These are phyloP conservation scores for Termitomyces titanicus DNA, from an alignment of 768 basidiomycete genomes.

Conservation along the genomic window DNA sequence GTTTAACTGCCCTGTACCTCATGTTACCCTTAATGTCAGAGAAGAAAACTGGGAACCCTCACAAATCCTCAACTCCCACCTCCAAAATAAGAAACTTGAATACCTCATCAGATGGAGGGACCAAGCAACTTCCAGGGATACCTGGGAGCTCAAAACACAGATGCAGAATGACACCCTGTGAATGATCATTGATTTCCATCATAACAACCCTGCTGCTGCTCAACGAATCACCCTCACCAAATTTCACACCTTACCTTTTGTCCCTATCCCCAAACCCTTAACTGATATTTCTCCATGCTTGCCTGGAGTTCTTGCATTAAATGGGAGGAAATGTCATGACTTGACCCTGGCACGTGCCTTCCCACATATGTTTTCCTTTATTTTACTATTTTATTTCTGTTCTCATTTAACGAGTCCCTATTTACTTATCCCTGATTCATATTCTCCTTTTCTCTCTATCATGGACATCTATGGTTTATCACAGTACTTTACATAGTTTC, in stretches of 20 bases:
- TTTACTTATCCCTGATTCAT: too few relatives aligned
- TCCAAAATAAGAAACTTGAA: background rate
- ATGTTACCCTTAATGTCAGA: background rate
- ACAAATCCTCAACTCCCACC: background rate
- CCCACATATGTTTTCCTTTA: too few relatives aligned
- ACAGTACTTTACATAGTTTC: too few relatives aligned
- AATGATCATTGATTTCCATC: too few relatives aligned
- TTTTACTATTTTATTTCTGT: too few relatives aligned
- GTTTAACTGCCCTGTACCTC: background rate
- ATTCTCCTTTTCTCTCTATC: too few relatives aligned
- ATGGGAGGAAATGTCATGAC: conserved; percentile 4
- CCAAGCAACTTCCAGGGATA: conserved; percentile 1
- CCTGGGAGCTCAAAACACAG: background rate
- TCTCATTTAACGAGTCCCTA: too few relatives aligned
- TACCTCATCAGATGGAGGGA: background rate
- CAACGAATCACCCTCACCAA: background rate
- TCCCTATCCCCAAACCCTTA: background rate
- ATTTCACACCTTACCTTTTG: background rate
- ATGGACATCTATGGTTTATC: too few relatives aligned
- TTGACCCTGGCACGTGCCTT: background rate
- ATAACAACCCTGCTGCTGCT: background rate
- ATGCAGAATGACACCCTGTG: background rate
- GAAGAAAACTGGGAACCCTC: conserved; percentile 1
- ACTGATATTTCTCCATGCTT: background rate
- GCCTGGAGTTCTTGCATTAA: background rate